These are phyloP conservation scores for Zostera marina DNA, from an alignment of 116 monocot species.

Conservation along the genomic window DNA sequence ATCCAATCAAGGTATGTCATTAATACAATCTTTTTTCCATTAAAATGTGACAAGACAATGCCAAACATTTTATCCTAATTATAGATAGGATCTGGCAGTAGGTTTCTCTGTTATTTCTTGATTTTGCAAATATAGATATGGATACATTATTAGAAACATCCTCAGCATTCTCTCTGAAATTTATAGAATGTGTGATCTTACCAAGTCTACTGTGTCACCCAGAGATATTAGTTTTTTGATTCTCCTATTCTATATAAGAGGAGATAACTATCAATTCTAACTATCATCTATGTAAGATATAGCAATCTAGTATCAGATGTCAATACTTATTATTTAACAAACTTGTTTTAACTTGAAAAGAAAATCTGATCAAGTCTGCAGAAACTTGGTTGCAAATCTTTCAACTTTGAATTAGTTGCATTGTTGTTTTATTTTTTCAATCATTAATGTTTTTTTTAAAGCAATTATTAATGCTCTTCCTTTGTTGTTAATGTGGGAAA, in stretches of 20 bases:
- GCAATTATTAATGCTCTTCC: background rate
- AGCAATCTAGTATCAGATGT: no score
- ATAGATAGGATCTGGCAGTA: background rate
- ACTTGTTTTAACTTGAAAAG: no score
- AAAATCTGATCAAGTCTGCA: no score
- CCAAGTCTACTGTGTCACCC: no score
- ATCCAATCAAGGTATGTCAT: slow-evolving; percentile 26
- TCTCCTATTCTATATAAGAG: no score
- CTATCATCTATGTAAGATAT: no score
- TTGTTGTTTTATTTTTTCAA: background rate
- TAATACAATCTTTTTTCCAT: background rate
- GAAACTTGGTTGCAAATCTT: no score
- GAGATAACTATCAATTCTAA: no score
- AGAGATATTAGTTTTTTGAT: no score
- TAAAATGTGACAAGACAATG: background rate
- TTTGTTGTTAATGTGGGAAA: background rate
- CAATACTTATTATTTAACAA: no score
- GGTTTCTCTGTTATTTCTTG: background rate
- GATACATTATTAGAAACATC: background rate
- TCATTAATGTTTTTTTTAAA: background rate
- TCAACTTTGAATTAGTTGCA: background rate
- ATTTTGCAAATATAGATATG: background rate
- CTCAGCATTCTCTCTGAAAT: no score
- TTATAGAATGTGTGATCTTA: no score
- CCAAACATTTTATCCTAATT: background rate